phyloP scores from a whole-genome alignment of 257 asterid genomes.

The Solanum dulcamara region DNA sequence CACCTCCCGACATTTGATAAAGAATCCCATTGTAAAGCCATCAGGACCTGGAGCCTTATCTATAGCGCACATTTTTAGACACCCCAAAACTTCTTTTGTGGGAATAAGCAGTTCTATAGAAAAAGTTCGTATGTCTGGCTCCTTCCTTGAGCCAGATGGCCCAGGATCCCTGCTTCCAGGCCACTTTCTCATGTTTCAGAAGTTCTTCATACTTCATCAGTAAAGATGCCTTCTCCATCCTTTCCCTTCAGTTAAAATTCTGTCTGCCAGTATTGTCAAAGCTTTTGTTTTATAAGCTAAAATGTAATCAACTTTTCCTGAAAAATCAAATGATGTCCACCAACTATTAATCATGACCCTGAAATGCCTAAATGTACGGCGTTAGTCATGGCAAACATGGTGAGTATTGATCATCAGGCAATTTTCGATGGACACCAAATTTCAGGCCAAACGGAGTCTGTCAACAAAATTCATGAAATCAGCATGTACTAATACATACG shows the following conservation, averaged over 20 bases:
- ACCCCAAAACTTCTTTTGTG: neutral
- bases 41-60: neutral
- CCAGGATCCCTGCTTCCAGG: neutral
- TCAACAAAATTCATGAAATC: neutral
- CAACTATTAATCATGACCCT: neutral
- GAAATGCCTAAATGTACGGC: neutral
- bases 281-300: neutral
- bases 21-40: neutral
- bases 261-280: neutral
- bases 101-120: neutral
- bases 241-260: neutral
- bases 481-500: neutral
- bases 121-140: neutral
- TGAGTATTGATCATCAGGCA: neutral
- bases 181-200: neutral
- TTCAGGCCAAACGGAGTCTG: neutral
- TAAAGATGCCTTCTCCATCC: neutral
- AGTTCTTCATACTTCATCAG: neutral
- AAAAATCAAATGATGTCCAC: neutral
- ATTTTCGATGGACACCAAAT: neutral
- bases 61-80: neutral
- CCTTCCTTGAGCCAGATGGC: neutral
- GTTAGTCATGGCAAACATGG: neutral
- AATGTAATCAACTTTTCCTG: neutral
- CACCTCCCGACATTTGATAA: neutral